phyloP scores from a whole-genome alignment of 169 alveolate genomes.

The Plasmodium berghei region DNA sequence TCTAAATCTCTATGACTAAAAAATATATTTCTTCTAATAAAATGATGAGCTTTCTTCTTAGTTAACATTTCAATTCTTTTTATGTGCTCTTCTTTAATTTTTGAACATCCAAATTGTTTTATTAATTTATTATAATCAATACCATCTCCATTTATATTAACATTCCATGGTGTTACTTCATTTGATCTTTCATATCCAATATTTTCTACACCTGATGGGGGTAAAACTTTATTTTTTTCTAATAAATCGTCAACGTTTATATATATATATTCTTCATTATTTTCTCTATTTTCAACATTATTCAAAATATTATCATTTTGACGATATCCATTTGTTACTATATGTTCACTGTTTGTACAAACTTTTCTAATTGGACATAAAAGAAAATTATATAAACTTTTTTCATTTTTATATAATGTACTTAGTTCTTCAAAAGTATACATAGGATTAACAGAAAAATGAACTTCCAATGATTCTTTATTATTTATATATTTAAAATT shows the following conservation, averaged over 20 bases:
- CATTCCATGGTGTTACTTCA: slow-evolving; percentile 79
- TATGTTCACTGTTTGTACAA: neutral
- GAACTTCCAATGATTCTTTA: slow-evolving; percentile 77
- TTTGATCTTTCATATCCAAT: slow-evolving; percentile 60
- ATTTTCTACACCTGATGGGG: slow-evolving; percentile 73
- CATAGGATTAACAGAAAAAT: slow-evolving; percentile 61
- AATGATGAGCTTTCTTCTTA: slow-evolving; percentile 91
- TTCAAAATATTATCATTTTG: slow-evolving; percentile 67
- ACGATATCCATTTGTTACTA: slow-evolving; percentile 13
- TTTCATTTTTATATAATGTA: slow-evolving; percentile 29
- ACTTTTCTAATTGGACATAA: slow-evolving; percentile 45
- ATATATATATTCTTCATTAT: slow-evolving; percentile 25
- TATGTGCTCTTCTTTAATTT: slow-evolving; percentile 87
- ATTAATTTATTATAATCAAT: slow-evolving; percentile 95
- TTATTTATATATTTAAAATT: slow-evolving; percentile 70
- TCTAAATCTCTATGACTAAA: slow-evolving; percentile 99
- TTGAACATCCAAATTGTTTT: slow-evolving; percentile 95
- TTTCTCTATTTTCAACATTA: slow-evolving; percentile 12
- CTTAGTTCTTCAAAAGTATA: slow-evolving; percentile 64
- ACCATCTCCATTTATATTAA: slow-evolving; percentile 79
- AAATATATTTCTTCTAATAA: slow-evolving; percentile 97
- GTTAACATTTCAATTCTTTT: slow-evolving; percentile 88
- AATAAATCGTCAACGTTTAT: slow-evolving; percentile 76
- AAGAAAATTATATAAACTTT: slow-evolving; percentile 22
- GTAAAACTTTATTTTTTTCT: slow-evolving; percentile 71